phyloP scores from a whole-genome alignment of 2,329 filamentous ascomycete species.

The Colletotrichum spaethianum region DNA sequence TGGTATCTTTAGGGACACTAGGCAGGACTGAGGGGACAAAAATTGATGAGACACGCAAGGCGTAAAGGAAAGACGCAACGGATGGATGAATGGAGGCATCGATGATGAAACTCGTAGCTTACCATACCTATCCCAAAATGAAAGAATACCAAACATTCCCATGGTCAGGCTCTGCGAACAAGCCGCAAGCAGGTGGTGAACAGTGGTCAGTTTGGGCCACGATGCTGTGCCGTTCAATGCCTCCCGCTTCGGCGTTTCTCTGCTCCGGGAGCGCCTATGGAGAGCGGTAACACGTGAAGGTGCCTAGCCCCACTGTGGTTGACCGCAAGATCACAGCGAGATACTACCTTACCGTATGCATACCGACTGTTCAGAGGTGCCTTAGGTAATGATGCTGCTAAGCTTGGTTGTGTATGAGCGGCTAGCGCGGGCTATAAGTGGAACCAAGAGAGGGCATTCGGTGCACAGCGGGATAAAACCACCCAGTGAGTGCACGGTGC shows the following conservation, averaged over 20 bases:
- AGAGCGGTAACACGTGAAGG: conserved; percentile 2
- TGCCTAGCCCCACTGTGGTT: conserved; percentile 10
- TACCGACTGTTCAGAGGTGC: neutral
- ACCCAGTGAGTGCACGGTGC: neutral
- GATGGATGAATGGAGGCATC: conserved; percentile 29
- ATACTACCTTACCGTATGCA: neutral
- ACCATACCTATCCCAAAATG: conserved; percentile 25
- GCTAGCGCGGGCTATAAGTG: conserved; percentile 5
- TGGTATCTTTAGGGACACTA: neutral
- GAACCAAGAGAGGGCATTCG: neutral
- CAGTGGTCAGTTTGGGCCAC: neutral
- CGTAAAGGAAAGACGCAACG: conserved; percentile 32
- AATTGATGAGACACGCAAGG: conserved; percentile 37
- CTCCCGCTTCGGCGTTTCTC: neutral
- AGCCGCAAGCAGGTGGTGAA: neutral
- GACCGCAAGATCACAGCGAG: conserved; percentile 18
- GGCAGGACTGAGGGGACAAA: conserved; percentile 6
- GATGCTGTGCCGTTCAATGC: neutral
- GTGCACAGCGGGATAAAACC: neutral
- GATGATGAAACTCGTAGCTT: conserved; percentile 40
- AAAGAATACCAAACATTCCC: conserved; percentile 20
- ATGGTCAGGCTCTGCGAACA: neutral
- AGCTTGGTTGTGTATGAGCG: neutral
- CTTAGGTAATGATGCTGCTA: conserved; percentile 15
- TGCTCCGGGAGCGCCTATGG: neutral